Percentiles rank a stretch among this genome's conserved stretches.
Evolutionary conservation across 139 green algal species (phyloP).

Genomic region (Chlorella sp.): DNA sequence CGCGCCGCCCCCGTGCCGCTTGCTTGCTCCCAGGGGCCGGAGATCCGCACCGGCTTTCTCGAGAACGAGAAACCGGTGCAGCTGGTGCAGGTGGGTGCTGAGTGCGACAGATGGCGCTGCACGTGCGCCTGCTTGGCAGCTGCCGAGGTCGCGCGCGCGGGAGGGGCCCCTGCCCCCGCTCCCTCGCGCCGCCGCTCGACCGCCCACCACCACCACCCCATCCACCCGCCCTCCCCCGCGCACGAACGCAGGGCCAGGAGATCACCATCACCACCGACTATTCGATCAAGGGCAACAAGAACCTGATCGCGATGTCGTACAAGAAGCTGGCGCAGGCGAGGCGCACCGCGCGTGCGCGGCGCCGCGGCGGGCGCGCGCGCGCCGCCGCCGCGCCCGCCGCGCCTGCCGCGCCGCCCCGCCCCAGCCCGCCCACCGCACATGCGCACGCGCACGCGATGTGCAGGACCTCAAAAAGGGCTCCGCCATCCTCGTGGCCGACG

Average conservation of each 20-base stretch:
- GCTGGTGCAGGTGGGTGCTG: constrained; percentile 62
- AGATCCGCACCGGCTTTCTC: constrained; percentile 97
- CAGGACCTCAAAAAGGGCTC: constrained; percentile 85
- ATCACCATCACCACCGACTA: constrained; percentile 97
- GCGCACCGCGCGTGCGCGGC: not conserved
- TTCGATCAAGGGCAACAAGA: constrained; percentile 69
- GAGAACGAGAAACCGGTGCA: constrained; percentile 85
- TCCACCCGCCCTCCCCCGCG: too few relatives aligned
- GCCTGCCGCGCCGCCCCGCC: not conserved
- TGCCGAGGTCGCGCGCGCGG: too few relatives aligned
- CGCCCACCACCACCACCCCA: too few relatives aligned
- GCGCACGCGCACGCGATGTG: not conserved
- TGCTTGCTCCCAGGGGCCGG: constrained; percentile 75
- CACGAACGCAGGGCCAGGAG: constrained; percentile 77
- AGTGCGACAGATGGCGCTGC: too few relatives aligned
- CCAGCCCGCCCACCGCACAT: not conserved
- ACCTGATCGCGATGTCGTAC: constrained; percentile 90
- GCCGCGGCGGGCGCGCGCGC: too few relatives aligned
- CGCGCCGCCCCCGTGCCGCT: not conserved
- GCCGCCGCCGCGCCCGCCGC: not conserved
- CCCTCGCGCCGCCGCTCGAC: too few relatives aligned
- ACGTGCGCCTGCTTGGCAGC: too few relatives aligned
- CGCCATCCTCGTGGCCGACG: constrained; percentile 93
- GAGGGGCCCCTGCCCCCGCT: too few relatives aligned
- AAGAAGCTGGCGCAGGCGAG: constrained; percentile 73